Conservation (phyloP, 495 filamentous ascomycete genomes). For the Saxophila tyrrhenica region DNA sequence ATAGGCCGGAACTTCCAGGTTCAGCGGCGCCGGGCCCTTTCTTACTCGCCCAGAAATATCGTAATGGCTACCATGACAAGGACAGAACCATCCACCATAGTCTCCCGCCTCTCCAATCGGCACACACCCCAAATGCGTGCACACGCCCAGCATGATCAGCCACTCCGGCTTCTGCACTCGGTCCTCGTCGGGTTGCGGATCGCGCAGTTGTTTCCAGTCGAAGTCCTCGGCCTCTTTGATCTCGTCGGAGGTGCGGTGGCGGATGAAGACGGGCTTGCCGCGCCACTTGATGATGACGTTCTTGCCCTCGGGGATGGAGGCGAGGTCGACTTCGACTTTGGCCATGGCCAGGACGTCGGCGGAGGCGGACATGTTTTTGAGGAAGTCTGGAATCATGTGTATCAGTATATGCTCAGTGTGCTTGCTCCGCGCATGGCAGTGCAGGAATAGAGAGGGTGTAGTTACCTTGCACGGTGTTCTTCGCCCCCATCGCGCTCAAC, state of each 20-base stretch:
- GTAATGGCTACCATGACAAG: conserved; percentile 99
- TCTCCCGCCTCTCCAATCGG: conserved; percentile 98
- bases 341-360: conserved; percentile 98
- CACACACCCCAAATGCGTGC: conserved; percentile 97
- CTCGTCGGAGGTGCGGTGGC: conserved; percentile 76
- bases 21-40: conserved; percentile 91
- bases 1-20: conserved; percentile 90
- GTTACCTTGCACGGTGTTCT: conserved; percentile 87
- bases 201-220: conserved; percentile 63
- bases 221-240: conserved; percentile 46
- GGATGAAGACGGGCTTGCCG: conserved; percentile 99
- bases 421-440: too few relatives aligned
- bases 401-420: background rate
- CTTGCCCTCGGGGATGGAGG: conserved; percentile 94
- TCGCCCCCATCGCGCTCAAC: conserved; percentile 81
- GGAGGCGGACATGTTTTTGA: conserved; percentile 99
- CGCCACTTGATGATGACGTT: conserved; percentile 99
- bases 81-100: conserved; percentile 99
- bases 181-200: conserved; percentile 81
- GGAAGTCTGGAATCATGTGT: conserved; percentile 58
- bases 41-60: conserved; percentile 95
- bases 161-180: conserved; percentile 97
- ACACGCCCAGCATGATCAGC: conserved; percentile 99
- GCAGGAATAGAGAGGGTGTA: too few relatives aligned
- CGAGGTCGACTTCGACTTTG: conserved; percentile 95